Percentiles rank a stretch among this genome's conserved stretches.
Evolutionary conservation across 345 rosid genomes (phyloP).

Genomic region (Populus nigra): DNA sequence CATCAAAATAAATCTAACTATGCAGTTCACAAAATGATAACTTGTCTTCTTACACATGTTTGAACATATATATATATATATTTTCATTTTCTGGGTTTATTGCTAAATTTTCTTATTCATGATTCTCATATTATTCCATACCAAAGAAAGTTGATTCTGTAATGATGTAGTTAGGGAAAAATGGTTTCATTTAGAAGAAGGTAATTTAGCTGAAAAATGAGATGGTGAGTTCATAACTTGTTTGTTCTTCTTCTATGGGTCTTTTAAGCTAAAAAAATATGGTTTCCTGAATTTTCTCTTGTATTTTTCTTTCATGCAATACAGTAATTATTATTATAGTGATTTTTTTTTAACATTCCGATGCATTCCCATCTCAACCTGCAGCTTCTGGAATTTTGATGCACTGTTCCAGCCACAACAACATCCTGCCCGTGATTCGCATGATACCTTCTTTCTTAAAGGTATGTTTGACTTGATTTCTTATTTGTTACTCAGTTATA

Average conservation of each 20-base stretch:
- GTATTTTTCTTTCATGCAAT: no score
- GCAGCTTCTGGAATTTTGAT: slow-evolving; percentile 98
- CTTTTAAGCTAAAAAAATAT: not conserved
- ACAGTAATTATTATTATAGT: not conserved
- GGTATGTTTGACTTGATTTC: slow-evolving; percentile 39
- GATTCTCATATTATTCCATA: not conserved
- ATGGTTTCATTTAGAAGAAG: not conserved
- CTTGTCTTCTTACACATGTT: not conserved
- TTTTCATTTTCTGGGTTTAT: not conserved
- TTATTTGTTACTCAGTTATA: slow-evolving; percentile 1
- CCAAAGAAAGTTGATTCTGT: not conserved
- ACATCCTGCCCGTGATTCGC: slow-evolving; percentile 99
- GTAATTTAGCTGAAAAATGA: not conserved
- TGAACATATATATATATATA: not conserved
- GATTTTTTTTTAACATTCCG: not conserved
- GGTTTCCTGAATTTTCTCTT: no score
- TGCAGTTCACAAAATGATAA: not conserved
- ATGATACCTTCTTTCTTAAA: slow-evolving; percentile 84
- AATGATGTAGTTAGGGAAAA: not conserved
- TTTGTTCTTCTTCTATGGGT: not conserved
- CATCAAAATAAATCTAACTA: not conserved
- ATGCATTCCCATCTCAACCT: slow-evolving; percentile 13
- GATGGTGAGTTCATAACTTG: not conserved
- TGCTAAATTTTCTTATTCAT: not conserved
- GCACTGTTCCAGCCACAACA: slow-evolving; percentile 96